Evolutionary conservation across 345 rosid species (phyloP), one percentile per base, ranked within the genome.

Genomic region (Euphorbia lathyris): DNA sequence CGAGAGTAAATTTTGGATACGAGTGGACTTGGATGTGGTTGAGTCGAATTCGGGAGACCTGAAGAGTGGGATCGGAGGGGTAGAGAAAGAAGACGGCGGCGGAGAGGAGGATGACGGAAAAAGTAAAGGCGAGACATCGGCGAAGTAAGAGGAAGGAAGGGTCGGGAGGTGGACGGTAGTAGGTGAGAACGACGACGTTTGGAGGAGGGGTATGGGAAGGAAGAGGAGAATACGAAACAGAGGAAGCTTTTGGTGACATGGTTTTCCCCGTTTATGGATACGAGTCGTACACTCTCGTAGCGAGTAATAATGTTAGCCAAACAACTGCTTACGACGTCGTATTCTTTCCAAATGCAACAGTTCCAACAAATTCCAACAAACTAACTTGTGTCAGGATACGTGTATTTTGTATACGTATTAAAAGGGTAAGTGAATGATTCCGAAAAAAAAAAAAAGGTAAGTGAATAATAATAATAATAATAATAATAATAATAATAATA

Each of bases 21-120:
- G 87, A 67, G 19, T 79, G 66, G 79, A 90, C 82, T 20, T 69
- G 76, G 75, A 88, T 70, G 77, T 73, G 79, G 81, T 91, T 88
- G 74, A 91, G 86, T 45, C 68, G 71, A 82, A 88, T 66, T 34
- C 97, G 85, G 43, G 79, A 59, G 79, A 90, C 69, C 3, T 59
- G 71, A 74, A 94, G 77, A 17, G 71, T 51, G 26, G 96, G 92
- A 76, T 88, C 87, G 74, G 92, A 88, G 26, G 97, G 96, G 81
- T 77, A 94, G 71, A 91, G 67, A 69, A 88, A 65, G 92, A 68
- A 94, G 0, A 74, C 70, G 63, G 76, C 78, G 58, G 72, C 66
- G 72, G 86, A 65, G 76, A 90, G 76, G 78, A 92, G 81, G 71
- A 88, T 60, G 75, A 87, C 19, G 34, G 62, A n/a, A 67, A 77